Evolutionary conservation across 1,284 basidiomycete genomes (phyloP).

Genomic region (Earliella scabrosa): DNA sequence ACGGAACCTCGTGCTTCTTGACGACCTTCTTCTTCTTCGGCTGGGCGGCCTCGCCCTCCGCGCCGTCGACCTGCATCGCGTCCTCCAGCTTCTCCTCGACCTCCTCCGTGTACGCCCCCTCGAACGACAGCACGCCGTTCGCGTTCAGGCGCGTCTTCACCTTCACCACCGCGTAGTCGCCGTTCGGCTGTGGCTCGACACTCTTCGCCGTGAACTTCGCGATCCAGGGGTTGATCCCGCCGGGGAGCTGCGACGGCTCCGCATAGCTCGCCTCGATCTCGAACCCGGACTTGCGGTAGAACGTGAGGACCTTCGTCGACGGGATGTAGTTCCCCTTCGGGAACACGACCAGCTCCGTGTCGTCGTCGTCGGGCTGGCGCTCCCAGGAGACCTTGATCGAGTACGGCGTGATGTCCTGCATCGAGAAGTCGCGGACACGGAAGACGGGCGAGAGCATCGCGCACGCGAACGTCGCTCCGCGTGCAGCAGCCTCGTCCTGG

Average conservation of each 20-base stretch:
- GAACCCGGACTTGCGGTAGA: constrained; percentile 88
- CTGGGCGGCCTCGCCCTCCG: constrained; percentile 43
- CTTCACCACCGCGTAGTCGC: constrained; percentile 82
- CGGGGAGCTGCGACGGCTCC: constrained; percentile 71
- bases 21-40: constrained; percentile 85
- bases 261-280: constrained; percentile 85
- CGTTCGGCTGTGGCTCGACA: constrained; percentile 68
- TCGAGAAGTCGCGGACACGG: constrained; percentile 91
- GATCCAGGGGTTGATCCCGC: constrained; percentile 83
- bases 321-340: constrained; percentile 82
- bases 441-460: constrained; percentile 95
- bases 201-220: constrained; percentile 81
- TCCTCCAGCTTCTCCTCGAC: constrained; percentile 78
- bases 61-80: constrained; percentile 73
- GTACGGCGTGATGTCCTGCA: constrained; percentile 84
- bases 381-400: constrained; percentile 91
- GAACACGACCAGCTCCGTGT: constrained; percentile 89
- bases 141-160: constrained; percentile 87
- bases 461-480: constrained; percentile 93
- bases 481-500: constrained; percentile 93
- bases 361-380: constrained; percentile 76
- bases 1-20: constrained; percentile 82
- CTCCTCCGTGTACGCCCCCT: constrained; percentile 84
- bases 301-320: constrained; percentile 94
- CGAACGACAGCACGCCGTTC: constrained; percentile 87